Conservation (phyloP, 2,329 filamentous ascomycete species). For the Ceratocystis colombiana region DNA sequence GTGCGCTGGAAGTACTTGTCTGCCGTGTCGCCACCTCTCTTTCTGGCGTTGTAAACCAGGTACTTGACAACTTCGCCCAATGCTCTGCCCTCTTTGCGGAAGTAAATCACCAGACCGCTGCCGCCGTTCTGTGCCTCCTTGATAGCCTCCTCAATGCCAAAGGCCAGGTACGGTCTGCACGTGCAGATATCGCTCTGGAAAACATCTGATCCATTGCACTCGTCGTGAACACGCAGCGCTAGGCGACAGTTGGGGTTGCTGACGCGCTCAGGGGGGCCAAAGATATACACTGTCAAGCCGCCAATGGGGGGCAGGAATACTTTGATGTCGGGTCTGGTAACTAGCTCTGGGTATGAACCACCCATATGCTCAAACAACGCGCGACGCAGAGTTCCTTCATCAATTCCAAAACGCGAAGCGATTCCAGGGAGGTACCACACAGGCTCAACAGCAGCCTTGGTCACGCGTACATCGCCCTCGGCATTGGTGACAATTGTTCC, state of each 20-base stretch:
- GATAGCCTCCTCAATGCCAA: slow-evolving; percentile 93
- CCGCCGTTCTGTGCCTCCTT: slow-evolving; percentile 93
- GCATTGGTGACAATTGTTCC: slow-evolving; percentile 84
- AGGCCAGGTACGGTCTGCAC: slow-evolving; percentile 89
- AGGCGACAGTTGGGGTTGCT: slow-evolving; percentile 71
- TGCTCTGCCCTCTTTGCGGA: slow-evolving; percentile 92
- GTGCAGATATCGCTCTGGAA: slow-evolving; percentile 98
- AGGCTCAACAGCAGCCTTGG: slow-evolving; percentile 93
- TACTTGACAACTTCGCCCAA: slow-evolving; percentile 94
- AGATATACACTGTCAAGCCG: slow-evolving; percentile 91
- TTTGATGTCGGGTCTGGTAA: slow-evolving; percentile 90
- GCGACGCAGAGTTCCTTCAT: slow-evolving; percentile 76
- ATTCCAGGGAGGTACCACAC: slow-evolving; percentile 83
- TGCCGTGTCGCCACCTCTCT: slow-evolving; percentile 67
- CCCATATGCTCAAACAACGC: slow-evolving; percentile 92
- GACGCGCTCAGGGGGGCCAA: slow-evolving; percentile 90
- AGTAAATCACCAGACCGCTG: slow-evolving; percentile 93
- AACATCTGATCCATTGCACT: slow-evolving; percentile 93
- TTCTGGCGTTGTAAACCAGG: slow-evolving; percentile 68
- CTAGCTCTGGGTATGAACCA: slow-evolving; percentile 91
- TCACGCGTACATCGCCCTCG: slow-evolving; percentile 80
- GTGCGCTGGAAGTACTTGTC: slow-evolving; percentile 94
- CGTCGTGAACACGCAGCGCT: slow-evolving; percentile 69
- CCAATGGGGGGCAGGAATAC: slow-evolving; percentile 90
- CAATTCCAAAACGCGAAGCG: slow-evolving; percentile 86